Conservation (phyloP, 2,329 filamentous ascomycete genomes). For the Domatiomyces globalis region DNA sequence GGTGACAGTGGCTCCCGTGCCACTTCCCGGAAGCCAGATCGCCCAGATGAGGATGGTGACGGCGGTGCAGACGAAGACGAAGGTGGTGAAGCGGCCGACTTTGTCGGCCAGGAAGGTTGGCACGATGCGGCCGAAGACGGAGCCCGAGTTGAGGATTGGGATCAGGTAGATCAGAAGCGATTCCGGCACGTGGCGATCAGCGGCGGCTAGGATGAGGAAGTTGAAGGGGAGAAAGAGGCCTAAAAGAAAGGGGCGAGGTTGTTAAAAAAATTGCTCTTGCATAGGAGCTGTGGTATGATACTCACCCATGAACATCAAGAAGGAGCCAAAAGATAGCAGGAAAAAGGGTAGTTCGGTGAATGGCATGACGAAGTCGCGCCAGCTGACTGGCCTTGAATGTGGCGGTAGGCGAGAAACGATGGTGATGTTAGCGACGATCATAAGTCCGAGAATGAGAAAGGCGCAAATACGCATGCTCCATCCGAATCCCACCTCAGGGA, state of each 20-base stretch:
- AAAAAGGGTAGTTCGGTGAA: conserved; percentile 19
- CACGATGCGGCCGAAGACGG: conserved; percentile 24
- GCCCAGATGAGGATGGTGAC: conserved; percentile 37
- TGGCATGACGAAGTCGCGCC: conserved; percentile 21
- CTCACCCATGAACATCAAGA: conserved; percentile 13
- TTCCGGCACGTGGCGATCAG: conserved; percentile 34
- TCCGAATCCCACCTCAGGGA: conserved; percentile 38
- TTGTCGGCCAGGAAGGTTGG: conserved; percentile 23
- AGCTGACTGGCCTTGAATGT: conserved; percentile 19
- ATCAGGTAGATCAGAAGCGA: conserved; percentile 39
- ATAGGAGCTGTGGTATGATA: conserved; percentile 1
- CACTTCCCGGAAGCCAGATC: conserved; percentile 41
- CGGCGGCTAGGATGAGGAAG: conserved; percentile 15
- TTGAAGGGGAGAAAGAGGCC: conserved; percentile 22
- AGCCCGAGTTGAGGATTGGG: conserved; percentile 38
- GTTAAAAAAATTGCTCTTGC: background rate
- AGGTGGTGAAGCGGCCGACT: conserved; percentile 19
- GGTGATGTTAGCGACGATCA: conserved; percentile 39
- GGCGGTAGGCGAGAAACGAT: conserved; percentile 39
- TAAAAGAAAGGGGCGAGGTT: too few relatives aligned
- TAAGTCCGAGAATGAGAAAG: conserved; percentile 48
- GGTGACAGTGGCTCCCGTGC: conserved; percentile 44
- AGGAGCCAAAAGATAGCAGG: conserved; percentile 15
- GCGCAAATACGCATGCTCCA: conserved; percentile 45
- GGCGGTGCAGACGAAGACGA: conserved; percentile 23